Evolutionary conservation across 2,329 filamentous ascomycete species (phyloP), one percentile per base, ranked within the genome.

Genomic region (Curvularia sp.): DNA sequence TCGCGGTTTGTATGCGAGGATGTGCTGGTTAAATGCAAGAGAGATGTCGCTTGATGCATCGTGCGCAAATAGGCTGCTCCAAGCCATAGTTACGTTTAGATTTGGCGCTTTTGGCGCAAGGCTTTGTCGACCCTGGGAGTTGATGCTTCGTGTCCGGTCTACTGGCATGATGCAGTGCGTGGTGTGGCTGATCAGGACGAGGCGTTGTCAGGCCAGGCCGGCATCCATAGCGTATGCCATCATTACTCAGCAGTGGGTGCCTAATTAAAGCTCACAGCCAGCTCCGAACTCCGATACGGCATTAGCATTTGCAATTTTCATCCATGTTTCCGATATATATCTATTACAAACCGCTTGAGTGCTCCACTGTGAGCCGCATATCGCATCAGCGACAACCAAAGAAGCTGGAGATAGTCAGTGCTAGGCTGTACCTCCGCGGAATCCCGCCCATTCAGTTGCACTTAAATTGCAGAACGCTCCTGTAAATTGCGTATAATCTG

Each of bases 81-180:
- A 83, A 79, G 62, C 85, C 82, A 69, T 86, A 87, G 47, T 82
- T 82, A 13, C 85, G 80, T 70, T 87, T 87, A 23, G 84, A 80
- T 64, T 80, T 82, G 47, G 81, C 84, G 74, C 86, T 87, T 25
- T 81, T 80, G 3, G 79, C 75, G 65, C 85, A 88, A 3, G 86
- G 84, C 72, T 86, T 87, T 84, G 82, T 23, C 74, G 54, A 5
- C 71, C 67, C 45, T 74, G 69, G 10, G 60, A 3, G 21, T 74
- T 74, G 12, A 30, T 15, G 10, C 56, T 53, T 15, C 66, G 65
- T 15, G 47, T 48, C 19, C 66, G 61, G 10, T 67, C 79, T 43
- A 78, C 82, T 32, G 80, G 81, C 71, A 82, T 82, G 25, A 41
- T 23, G 41, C 4, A 15, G 39, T 8, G 38, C 28, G 15, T 23